Evolutionary conservation across 495 filamentous ascomycete species (phyloP).

Genomic region (Penicillium goetzii): DNA sequence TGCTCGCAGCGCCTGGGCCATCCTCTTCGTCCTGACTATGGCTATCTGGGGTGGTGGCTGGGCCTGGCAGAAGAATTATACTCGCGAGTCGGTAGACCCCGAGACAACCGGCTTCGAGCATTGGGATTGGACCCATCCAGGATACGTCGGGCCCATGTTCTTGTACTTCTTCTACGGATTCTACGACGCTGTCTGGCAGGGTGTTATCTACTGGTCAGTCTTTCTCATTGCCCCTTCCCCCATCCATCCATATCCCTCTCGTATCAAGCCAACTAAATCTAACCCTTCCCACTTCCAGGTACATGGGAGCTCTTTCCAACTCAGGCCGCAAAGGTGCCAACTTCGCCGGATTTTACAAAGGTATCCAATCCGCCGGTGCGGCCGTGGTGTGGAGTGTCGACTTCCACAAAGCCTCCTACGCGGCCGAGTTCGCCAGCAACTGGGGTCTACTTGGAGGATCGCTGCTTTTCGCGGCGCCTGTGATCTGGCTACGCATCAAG

Average conservation of each 20-base stretch:
- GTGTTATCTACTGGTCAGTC: constrained; percentile 72
- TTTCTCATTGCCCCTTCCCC: background rate
- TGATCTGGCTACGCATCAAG: background rate
- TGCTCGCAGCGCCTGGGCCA: constrained; percentile 8
- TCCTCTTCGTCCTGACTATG: constrained; percentile 43
- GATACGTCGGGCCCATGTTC: constrained; percentile 51
- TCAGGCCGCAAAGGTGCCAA: background rate
- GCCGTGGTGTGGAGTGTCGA: background rate
- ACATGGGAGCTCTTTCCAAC: constrained; percentile 3
- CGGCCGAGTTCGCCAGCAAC: constrained; percentile 2
- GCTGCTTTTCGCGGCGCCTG: background rate
- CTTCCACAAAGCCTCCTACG: background rate
- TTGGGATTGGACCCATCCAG: constrained; percentile 12
- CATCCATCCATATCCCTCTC: background rate
- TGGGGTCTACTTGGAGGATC: constrained; percentile 1
- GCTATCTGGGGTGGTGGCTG: constrained; percentile 53
- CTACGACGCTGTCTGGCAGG: constrained; percentile 60
- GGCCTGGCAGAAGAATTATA: constrained; percentile 46
- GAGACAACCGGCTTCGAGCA: background rate
- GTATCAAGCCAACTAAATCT: background rate
- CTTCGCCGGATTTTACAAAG: background rate
- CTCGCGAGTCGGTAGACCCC: constrained; percentile 29
- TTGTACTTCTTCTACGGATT: constrained; percentile 56
- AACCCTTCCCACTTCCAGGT: background rate
- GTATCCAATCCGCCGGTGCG: background rate